Evolutionary conservation across 2,329 filamentous ascomycete species (phyloP).

Genomic region (Fusarium agapanthi): DNA sequence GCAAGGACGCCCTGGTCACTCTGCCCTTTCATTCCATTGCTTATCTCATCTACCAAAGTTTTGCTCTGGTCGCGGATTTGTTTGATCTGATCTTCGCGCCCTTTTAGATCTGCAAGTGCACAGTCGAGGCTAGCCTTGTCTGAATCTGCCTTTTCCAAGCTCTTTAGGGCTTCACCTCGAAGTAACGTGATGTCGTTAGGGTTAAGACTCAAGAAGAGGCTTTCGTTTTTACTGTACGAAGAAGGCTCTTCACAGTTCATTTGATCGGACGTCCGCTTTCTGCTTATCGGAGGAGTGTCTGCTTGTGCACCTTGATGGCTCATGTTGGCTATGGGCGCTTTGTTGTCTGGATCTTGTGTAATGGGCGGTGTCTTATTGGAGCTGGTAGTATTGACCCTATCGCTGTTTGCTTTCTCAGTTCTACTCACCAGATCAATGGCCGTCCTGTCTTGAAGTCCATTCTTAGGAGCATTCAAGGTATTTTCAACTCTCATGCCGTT

Average conservation of each 20-base stretch:
- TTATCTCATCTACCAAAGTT: too few relatives aligned
- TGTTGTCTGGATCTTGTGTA: too few relatives aligned
- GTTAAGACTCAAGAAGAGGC: fast-evolving
- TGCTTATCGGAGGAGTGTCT: too few relatives aligned
- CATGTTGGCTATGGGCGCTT: fast-evolving
- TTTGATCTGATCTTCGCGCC: too few relatives aligned
- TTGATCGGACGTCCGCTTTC: too few relatives aligned
- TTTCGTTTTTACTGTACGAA: fast-evolving
- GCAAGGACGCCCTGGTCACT: too few relatives aligned
- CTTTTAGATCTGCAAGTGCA: fast-evolving
- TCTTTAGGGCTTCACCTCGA: fast-evolving
- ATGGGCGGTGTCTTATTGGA: fast-evolving
- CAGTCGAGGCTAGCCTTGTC: fast-evolving
- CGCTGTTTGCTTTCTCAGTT: too few relatives aligned
- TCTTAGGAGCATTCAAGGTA: too few relatives aligned
- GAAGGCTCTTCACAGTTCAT: too few relatives aligned
- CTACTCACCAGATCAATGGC: fast-evolving
- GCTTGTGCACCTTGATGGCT: fast-evolving
- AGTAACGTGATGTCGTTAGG: fast-evolving
- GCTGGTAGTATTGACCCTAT: fast-evolving
- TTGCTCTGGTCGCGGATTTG: too few relatives aligned
- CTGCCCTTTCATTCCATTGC: too few relatives aligned
- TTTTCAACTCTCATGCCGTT: fast-evolving
- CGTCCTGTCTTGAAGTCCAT: too few relatives aligned
- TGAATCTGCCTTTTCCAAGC: fast-evolving